Percentiles rank a stretch among this genome's conserved stretches.
These are phyloP conservation scores for Darksidea phi DNA, from an alignment of 495 filamentous ascomycete genomes.

Conservation along the genomic window DNA sequence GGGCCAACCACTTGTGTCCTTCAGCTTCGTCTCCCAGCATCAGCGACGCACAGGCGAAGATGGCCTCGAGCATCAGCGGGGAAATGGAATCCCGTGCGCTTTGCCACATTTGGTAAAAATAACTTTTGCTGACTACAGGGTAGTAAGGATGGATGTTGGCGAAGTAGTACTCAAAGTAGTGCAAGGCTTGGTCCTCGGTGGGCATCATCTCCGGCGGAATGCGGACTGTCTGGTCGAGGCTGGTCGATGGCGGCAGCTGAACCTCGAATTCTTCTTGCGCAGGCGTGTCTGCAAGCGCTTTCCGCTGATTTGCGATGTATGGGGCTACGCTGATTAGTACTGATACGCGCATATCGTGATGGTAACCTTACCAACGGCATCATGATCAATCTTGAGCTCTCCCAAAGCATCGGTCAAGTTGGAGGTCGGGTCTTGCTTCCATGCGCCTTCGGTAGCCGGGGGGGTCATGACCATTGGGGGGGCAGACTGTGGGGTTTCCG, in stretches of 20 bases:
- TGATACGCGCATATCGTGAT: slow-evolving; percentile 10
- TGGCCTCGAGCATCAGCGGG: slow-evolving; percentile 84
- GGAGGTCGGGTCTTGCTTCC: slow-evolving; percentile 64
- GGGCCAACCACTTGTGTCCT: slow-evolving; percentile 90
- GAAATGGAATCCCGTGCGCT: slow-evolving; percentile 82
- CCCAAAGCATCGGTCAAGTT: slow-evolving; percentile 71
- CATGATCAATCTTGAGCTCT: slow-evolving; percentile 84
- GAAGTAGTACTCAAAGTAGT: slow-evolving; percentile 93
- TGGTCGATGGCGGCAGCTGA: slow-evolving; percentile 61
- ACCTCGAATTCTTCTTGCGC: slow-evolving; percentile 70
- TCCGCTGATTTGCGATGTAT: slow-evolving; percentile 78
- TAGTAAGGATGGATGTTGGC: slow-evolving; percentile 90
- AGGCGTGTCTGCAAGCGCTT: slow-evolving; percentile 64
- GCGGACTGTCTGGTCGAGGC: slow-evolving; percentile 71
- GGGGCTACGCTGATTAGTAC: slow-evolving; percentile 58
- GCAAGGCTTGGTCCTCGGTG: slow-evolving; percentile 72
- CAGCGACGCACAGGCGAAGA: slow-evolving; percentile 90
- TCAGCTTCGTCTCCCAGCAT: slow-evolving; percentile 79
- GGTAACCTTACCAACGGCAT: slow-evolving; percentile 72
- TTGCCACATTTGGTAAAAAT: slow-evolving; percentile 91
- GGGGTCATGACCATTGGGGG: slow-evolving; percentile 15
- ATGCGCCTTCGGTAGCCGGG: slow-evolving; percentile 50
- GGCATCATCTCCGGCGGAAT: slow-evolving; percentile 97
- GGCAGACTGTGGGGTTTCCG: slow-evolving; percentile 15
- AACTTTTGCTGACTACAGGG: slow-evolving; percentile 81